Conservation (phyloP, 2,329 filamentous ascomycete species). For the Graphiopsis chlorocephala region DNA sequence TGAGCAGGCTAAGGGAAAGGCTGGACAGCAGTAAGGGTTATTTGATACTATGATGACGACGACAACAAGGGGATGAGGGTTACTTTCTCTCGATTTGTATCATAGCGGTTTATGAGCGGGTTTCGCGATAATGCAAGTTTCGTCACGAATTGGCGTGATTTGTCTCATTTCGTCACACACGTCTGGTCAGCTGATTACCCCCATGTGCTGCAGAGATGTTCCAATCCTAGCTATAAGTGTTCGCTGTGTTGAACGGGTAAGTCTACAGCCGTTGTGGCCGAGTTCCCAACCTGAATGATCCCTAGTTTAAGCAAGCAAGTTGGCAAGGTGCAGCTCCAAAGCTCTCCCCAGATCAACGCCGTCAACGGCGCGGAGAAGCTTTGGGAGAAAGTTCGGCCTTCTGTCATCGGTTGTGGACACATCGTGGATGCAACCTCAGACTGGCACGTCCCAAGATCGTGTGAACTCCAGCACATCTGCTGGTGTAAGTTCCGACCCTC, state of each 20-base stretch:
- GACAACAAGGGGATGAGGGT: neutral
- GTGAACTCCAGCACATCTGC: neutral
- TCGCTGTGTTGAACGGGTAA: neutral
- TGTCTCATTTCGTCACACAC: neutral
- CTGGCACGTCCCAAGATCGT: neutral
- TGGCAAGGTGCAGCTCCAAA: neutral
- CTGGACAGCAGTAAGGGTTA: conserved; percentile 20
- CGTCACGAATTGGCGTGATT: neutral
- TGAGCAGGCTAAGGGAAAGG: conserved; percentile 41
- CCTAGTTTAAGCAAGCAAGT: too few species aligned
- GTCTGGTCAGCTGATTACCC: neutral
- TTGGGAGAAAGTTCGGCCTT: neutral
- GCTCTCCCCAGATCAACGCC: neutral
- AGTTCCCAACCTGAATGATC: neutral
- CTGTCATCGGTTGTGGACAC: neutral
- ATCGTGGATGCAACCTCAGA: neutral
- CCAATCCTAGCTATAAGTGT: neutral
- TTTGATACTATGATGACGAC: neutral
- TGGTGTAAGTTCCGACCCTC: neutral
- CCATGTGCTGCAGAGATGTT: neutral
- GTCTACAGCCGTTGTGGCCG: neutral
- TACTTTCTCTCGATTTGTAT: too few species aligned
- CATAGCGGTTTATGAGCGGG: too few species aligned
- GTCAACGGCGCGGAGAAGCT: neutral
- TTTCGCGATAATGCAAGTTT: neutral